phyloP scores from a whole-genome alignment of 768 basidiomycete species.

The Hortiboletus flavorubellus region DNA sequence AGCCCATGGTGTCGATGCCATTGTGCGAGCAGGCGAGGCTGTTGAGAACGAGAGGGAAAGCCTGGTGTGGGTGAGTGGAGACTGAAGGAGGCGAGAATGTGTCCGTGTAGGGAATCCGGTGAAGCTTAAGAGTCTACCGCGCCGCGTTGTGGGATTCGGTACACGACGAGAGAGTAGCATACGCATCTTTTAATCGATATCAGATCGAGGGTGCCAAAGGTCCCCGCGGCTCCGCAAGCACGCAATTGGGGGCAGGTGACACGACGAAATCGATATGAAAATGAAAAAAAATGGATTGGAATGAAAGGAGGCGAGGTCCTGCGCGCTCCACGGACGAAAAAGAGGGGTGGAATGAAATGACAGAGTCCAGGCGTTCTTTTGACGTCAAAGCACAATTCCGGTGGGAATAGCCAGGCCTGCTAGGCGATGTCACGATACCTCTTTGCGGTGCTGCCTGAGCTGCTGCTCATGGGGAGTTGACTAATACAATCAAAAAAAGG shows the following conservation, averaged over 20 bases:
- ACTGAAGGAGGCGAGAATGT: slow-evolving; percentile 4
- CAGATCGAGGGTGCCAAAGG: slow-evolving; percentile 31
- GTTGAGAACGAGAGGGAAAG: neutral
- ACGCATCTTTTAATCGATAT: slow-evolving; percentile 25
- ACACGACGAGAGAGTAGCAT: slow-evolving; percentile 12
- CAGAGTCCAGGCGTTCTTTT: slow-evolving; percentile 13
- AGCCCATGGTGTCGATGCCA: slow-evolving; percentile 48
- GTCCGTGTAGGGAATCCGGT: slow-evolving; percentile 8
- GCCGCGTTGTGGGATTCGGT: slow-evolving; percentile 20
- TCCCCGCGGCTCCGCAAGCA: slow-evolving; percentile 13
- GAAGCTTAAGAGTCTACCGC: slow-evolving; percentile 21
- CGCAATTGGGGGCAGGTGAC: slow-evolving; percentile 5
- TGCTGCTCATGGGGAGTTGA: slow-evolving; percentile 1
- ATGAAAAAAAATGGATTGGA: slow-evolving; percentile 3
- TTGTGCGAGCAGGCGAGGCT: slow-evolving; percentile 18
- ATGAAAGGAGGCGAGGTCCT: neutral
- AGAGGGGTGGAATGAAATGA: slow-evolving; percentile 1
- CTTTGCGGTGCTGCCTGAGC: neutral
- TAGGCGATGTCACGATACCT: neutral
- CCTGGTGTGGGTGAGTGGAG: slow-evolving; percentile 1
- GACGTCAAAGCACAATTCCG: slow-evolving; percentile 1
- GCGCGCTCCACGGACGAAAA: neutral
- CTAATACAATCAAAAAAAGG: slow-evolving; percentile 5
- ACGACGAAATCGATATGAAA: slow-evolving; percentile 18
- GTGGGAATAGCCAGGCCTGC: neutral